Evolutionary conservation across 2,329 filamentous ascomycete genomes (phyloP), one percentile per base, ranked within the genome.

Genomic region (Neoascochyta sp.): DNA sequence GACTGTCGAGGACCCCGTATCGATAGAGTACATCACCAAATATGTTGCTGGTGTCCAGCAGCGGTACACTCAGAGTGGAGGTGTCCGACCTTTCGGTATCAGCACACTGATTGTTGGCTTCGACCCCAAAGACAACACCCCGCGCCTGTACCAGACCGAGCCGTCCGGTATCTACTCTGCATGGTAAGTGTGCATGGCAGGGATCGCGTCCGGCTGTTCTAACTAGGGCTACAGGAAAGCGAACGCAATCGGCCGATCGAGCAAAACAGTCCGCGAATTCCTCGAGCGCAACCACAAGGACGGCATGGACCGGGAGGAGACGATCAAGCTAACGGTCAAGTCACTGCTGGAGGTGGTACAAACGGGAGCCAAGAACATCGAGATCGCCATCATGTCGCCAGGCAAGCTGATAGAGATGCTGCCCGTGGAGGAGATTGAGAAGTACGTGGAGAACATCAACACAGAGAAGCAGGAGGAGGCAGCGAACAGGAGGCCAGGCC

Each of bases 111-210:
- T 98, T 52, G 90, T 98, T 42, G 92, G 92, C n/a, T 98, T 98
- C 61, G 92, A 98, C 70, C 86, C 88, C 52, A 86, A 86, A 52
- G 90, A 88, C 73, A 81, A 83, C 60, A 82, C 82, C 33, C 90
- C 92, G 32, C 79, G 89, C 53, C 74, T 98, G 39, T 98, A 96
- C 67, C 90, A 95, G 77, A 98, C 92, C 4, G 92, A 98, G 71
- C 92, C 93, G n/a, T 95, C 88, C 43, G 92, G 93, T 38, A 98
- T 98, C 66, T 98, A 96, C 75, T 95, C 88, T 35, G 92, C 92
- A 64, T 98, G 92, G 92, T 96, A 75, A 73, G 78, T 17, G 5
- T 15, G 13, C 8, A n/a, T 3, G 5, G 14, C 7, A 16, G 2
- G 3, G 26, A 33, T 12, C 16, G n/a, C n/a, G n/a, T n/a, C n/a